Base-by-base conservation (phyloP, 495 filamentous ascomycete genomes). In the Neurospora sp. region DNA sequence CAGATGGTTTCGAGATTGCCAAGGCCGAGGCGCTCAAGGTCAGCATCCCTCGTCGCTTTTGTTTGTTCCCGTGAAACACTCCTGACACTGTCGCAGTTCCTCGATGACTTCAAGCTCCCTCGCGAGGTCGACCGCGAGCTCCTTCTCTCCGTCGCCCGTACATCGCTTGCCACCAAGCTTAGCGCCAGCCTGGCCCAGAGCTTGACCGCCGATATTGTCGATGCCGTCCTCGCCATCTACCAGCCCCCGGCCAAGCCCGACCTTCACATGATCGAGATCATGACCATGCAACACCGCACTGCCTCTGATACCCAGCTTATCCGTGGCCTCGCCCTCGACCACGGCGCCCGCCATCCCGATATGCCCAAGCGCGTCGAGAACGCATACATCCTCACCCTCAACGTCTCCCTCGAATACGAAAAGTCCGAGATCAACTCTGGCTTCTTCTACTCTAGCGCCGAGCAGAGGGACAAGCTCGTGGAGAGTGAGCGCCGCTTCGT, bases 251-350 rank as follows among this genome's bases (percentile, higher is more conserved):
- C 90, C 76, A 98, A 98, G 85, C 96, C 96, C 66, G 96, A 99
- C 82, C 83, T 99, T 75, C 95, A 98, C 84, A 99, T 99, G 96
- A 87, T 99, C 75, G 96, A 99, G 83, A 98, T 99, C 76, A 98
- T 98, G 96, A 98, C 96, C 80, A 99, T 99, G 96, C 96, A 98
- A 82, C 96, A 99, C 85, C 93, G 95, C 73, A 93, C 92, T 44
- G 95, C 96, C 69, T 92, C 96, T 12, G 96, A 99, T 82, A 99
- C 96, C 37, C 94, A 97, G 78, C 90, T 99, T 54, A 97, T 99
- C 79, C 90, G 91, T 75, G 96, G 96, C 72, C 87, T 99, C 40
- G 96, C 93, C 8, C 85, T 99, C 73, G 96, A 99, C 75, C 96
- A 99, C 82, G 96, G 96, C 76, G 96, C 96, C 5, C 89, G 96